Evolutionary conservation across 495 filamentous ascomycete species (phyloP).

Genomic region (Cercophora scortea): DNA sequence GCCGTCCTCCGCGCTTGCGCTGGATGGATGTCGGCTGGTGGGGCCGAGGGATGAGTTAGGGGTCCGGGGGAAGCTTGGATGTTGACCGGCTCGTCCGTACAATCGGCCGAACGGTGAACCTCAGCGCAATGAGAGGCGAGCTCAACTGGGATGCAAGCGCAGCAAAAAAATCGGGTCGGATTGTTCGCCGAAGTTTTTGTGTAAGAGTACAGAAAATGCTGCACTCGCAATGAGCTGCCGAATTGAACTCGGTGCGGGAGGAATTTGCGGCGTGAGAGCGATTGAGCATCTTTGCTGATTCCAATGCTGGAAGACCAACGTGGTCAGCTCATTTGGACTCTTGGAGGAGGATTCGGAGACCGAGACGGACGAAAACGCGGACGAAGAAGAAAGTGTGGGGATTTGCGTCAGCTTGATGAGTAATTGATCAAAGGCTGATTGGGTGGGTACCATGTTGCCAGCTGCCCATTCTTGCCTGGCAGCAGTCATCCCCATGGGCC

Average conservation of each 20-base stretch:
- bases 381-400: neutral
- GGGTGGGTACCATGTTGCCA: too few relatives aligned
- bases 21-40: neutral
- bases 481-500: too few relatives aligned
- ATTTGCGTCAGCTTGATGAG: too few relatives aligned
- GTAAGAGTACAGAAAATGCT: neutral
- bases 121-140: neutral
- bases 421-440: too few relatives aligned
- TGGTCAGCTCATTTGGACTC: too few relatives aligned
- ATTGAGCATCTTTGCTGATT: neutral
- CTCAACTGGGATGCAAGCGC: too few relatives aligned
- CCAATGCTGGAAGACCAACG: neutral
- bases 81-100: neutral
- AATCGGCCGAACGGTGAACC: neutral
- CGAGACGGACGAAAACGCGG: conserved; percentile 6
- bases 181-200: neutral
- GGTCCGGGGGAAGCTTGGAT: neutral
- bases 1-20: neutral
- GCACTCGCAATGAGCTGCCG: neutral
- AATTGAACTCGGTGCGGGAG: neutral
- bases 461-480: too few relatives aligned
- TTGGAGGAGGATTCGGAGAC: neutral
- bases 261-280: neutral
- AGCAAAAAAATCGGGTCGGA: neutral
- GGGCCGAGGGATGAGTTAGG: neutral